Percentiles rank a stretch among this genome's conserved stretches.
Evolutionary conservation across 345 rosid species (phyloP).

Genomic region (Acer negundo): DNA sequence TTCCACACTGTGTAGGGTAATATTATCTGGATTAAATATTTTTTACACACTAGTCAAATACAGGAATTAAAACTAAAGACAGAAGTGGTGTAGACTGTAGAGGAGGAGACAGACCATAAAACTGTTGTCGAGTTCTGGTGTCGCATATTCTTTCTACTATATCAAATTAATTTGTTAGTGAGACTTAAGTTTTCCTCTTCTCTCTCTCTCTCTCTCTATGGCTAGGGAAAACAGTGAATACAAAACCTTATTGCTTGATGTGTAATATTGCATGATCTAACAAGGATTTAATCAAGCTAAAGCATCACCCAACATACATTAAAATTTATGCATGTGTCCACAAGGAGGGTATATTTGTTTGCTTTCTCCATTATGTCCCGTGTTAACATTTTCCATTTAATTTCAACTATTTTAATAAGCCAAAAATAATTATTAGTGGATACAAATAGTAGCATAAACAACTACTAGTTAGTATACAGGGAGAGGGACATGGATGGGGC

Average conservation of each 20-base stretch:
- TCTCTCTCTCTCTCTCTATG: too few relatives aligned
- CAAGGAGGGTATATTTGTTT: not conserved
- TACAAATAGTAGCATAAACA: not conserved
- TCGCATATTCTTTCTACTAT: not conserved
- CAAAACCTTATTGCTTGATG: not conserved
- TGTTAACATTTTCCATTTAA: not conserved
- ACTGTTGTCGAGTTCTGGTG: not conserved
- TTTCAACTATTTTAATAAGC: not conserved
- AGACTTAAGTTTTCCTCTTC: too few relatives aligned
- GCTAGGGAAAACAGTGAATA: not conserved
- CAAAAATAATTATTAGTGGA: not conserved
- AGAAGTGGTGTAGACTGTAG: not conserved
- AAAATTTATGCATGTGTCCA: not conserved
- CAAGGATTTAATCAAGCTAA: not conserved
- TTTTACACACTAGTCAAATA: not conserved
- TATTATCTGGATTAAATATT: not conserved
- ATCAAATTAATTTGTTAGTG: not conserved
- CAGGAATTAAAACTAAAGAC: not conserved
- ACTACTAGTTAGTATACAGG: not conserved
- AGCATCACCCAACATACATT: not conserved
- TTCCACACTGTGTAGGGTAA: conserved; percentile 14
- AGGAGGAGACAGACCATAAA: not conserved
- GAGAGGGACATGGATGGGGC: not conserved
- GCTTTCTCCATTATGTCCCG: not conserved
- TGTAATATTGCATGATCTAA: not conserved